Evolutionary conservation across 331 rosid genomes (phyloP).

Genomic region (Quercus lobata): DNA sequence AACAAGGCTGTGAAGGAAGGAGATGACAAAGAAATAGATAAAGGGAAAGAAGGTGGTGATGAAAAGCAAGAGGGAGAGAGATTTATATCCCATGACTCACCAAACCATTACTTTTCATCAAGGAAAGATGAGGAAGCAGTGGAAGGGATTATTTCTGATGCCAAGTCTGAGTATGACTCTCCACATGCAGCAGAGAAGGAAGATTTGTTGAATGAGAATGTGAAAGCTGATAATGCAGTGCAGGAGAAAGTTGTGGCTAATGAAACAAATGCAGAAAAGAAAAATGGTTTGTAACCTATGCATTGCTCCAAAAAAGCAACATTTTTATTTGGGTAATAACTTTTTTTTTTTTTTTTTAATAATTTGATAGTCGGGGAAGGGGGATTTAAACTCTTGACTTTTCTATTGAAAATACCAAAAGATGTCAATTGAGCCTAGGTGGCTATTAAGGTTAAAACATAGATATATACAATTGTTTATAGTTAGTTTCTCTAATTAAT

Average conservation of each 20-base stretch:
- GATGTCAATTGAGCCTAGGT: too few species aligned
- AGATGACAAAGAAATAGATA: background rate
- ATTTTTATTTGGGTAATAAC: too few species aligned
- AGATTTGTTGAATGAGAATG: constrained; percentile 3
- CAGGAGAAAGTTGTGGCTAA: background rate
- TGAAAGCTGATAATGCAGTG: constrained; percentile 7
- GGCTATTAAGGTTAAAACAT: too few species aligned
- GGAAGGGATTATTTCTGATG: constrained; percentile 27
- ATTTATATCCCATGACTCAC: constrained; percentile 22
- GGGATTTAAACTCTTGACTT: too few species aligned
- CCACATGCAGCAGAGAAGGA: constrained; percentile 24
- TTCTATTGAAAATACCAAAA: rapidly evolving
- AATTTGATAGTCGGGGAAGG: too few species aligned
- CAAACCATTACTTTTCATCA: constrained; percentile 17
- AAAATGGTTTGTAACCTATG: constrained; percentile 28
- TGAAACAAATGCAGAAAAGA: constrained; percentile 11
- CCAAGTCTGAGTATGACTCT: constrained; percentile 22
- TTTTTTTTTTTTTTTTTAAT: too few species aligned
- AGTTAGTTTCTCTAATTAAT: too few species aligned
- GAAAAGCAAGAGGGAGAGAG: constrained; percentile 11
- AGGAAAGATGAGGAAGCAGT: constrained; percentile 31
- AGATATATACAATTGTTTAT: too few species aligned
- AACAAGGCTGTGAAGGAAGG: constrained; percentile 4
- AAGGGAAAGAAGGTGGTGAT: background rate
- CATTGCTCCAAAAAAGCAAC: too few species aligned